A percentile compares a stretch with the other conserved stretches of the same genome.
These are phyloP conservation scores for Chenopodium formosanum DNA, from an alignment of 148 eudicot species.

Conservation along the genomic window DNA sequence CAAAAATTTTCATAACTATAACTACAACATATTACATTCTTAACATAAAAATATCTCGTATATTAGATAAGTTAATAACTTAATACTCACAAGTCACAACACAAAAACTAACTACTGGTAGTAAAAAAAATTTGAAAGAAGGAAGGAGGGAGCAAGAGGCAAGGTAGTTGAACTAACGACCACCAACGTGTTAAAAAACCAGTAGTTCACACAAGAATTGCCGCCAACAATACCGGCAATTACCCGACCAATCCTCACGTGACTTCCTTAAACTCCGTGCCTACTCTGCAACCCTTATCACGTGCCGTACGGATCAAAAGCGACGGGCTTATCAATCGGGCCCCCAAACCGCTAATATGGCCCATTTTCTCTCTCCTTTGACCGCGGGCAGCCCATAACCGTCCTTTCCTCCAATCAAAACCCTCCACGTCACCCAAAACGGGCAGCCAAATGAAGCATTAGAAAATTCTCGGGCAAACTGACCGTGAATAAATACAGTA, in stretches of 20 bases:
- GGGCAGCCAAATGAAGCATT: not conserved
- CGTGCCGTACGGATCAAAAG: constrained; percentile 21
- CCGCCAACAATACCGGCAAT: constrained; percentile 28
- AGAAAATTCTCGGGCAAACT: constrained; percentile 6
- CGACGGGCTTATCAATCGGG: not conserved
- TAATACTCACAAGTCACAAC: too few relatives aligned
- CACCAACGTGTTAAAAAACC: constrained; percentile 25
- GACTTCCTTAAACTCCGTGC: constrained; percentile 1
- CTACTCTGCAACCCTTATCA: not conserved
- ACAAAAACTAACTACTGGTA: not conserved
- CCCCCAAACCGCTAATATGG: not conserved
- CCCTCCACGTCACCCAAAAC: constrained; percentile 11
- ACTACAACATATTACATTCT: too few relatives aligned
- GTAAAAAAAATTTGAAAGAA: not conserved
- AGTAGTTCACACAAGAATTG: constrained; percentile 24
- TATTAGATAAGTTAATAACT: too few relatives aligned
- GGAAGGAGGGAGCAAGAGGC: too few relatives aligned
- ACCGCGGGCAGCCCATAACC: constrained; percentile 7
- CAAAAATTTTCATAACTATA: too few relatives aligned
- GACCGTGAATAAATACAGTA: constrained; percentile 11
- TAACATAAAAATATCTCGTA: too few relatives aligned
- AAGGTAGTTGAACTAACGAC: not conserved
- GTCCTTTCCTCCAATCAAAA: constrained; percentile 4
- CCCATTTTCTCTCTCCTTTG: constrained; percentile 7
- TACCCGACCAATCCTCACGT: constrained; percentile 36